These are phyloP conservation scores for Cryptococcus depauperatus DNA, from an alignment of 1,284 basidiomycete species.

Conservation along the genomic window DNA sequence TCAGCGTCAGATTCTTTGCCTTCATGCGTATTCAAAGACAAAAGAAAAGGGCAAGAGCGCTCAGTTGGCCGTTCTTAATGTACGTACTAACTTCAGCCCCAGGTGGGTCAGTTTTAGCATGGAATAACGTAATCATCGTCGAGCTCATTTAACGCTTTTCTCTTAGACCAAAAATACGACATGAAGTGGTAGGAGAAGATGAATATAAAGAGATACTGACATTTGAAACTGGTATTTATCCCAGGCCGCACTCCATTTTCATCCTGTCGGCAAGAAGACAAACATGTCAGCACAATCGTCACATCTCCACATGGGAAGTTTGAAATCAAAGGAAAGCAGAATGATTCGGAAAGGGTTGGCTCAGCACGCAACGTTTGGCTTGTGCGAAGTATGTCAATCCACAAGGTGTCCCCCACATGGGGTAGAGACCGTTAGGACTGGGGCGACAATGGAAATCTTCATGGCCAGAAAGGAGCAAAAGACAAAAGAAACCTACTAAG, in stretches of 20 bases:
- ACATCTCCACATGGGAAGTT: no score
- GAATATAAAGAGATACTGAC: not conserved
- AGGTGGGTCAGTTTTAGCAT: slow-evolving; percentile 42
- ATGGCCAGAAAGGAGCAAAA: slow-evolving; percentile 12
- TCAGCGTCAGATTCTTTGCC: not conserved
- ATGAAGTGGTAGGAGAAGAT: not conserved
- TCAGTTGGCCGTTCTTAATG: slow-evolving; percentile 41
- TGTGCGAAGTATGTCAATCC: slow-evolving; percentile 32
- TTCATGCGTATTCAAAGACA: not conserved
- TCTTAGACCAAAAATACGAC: no score
- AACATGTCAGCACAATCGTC: no score
- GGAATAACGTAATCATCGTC: slow-evolving; percentile 40
- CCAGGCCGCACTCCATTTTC: no score
- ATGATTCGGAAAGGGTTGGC: slow-evolving; percentile 7
- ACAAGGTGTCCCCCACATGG: slow-evolving; percentile 31
- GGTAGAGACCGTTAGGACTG: slow-evolving; percentile 42
- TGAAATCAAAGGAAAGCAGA: not conserved
- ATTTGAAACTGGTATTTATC: not conserved
- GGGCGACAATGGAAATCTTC: slow-evolving; percentile 41
- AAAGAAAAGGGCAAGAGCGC: slow-evolving; percentile 15
- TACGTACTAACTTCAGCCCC: slow-evolving; percentile 38
- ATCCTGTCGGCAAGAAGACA: no score
- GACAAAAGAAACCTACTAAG: not conserved
- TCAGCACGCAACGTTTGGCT: slow-evolving; percentile 41
- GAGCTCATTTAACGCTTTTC: slow-evolving; percentile 27